phyloP scores from a whole-genome alignment of 345 rosid genomes.

The Syzygium aromaticum region DNA sequence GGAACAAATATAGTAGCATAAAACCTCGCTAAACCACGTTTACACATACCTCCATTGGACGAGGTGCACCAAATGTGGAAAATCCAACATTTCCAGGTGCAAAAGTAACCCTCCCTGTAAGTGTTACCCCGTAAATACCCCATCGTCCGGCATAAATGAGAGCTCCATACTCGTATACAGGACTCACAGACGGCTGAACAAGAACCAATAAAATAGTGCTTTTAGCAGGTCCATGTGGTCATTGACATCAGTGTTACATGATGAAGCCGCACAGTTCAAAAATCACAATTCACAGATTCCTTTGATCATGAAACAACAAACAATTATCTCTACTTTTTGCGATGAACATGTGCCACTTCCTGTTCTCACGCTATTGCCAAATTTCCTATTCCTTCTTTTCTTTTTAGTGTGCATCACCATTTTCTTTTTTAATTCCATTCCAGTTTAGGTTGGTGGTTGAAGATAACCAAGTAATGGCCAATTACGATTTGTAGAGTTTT shows the following conservation, averaged over 20 bases:
- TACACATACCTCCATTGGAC: slow-evolving; percentile 64
- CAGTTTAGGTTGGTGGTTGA: not conserved
- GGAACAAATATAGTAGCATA: not conserved
- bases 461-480: not conserved
- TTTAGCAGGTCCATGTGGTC: not conserved
- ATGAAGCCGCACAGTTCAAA: not conserved
- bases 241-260: not conserved
- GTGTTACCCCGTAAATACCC: slow-evolving; percentile 79
- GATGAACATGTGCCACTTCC: not conserved
- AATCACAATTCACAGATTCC: not conserved
- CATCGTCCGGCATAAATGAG: slow-evolving; percentile 89
- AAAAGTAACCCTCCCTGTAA: slow-evolving; percentile 94
- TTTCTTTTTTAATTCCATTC: not conserved
- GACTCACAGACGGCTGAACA: slow-evolving; percentile 52
- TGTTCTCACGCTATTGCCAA: not conserved
- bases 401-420: not conserved
- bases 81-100: slow-evolving; percentile 94
- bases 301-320: not conserved
- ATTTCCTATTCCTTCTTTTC: not conserved
- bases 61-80: slow-evolving; percentile 88
- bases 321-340: not conserved
- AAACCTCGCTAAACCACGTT: not conserved
- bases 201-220: not conserved
- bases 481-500: not conserved
- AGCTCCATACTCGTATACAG: slow-evolving; percentile 80